These are phyloP conservation scores for Backusella parvicylindrica DNA, from an alignment of 192 early-diverging fungal genomes.

Conservation along the genomic window DNA sequence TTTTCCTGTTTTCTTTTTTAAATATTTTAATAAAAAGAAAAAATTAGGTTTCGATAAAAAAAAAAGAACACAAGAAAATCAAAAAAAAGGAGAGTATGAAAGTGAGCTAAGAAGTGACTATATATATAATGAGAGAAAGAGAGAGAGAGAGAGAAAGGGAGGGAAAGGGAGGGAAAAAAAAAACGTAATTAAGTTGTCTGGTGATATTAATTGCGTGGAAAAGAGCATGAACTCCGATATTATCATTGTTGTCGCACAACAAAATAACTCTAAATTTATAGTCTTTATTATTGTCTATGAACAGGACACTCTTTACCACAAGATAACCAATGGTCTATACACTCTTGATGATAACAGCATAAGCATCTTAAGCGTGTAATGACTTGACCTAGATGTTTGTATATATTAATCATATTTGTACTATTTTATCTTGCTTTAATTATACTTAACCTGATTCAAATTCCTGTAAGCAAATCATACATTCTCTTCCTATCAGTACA, in stretches of 20 bases:
- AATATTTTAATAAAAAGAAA: too few relatives aligned
- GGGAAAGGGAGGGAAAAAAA: background rate
- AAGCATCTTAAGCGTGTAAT: conserved; percentile 83
- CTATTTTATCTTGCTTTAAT: background rate
- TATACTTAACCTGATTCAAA: conserved; percentile 58
- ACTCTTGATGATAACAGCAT: conserved; percentile 83
- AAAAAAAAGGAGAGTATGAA: background rate
- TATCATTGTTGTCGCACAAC: background rate
- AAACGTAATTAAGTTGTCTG: background rate
- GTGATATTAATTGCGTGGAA: background rate
- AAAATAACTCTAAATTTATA: background rate
- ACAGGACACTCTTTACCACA: conserved; percentile 75
- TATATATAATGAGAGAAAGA: background rate
- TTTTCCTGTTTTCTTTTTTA: background rate
- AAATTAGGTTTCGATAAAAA: background rate
- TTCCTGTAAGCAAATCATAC: conserved; percentile 92
- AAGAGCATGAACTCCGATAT: background rate
- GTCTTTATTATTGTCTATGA: conserved; percentile 54
- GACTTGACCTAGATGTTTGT: conserved; percentile 47
- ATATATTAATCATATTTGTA: background rate
- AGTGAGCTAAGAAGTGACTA: background rate
- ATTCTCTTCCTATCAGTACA: conserved; percentile 73
- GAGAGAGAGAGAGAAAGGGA: background rate
- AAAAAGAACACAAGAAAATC: background rate
- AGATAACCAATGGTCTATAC: conserved; percentile 79